Evolutionary conservation across 176 grass and related monocot species (phyloP).

Genomic region (Carex myosuroides): DNA sequence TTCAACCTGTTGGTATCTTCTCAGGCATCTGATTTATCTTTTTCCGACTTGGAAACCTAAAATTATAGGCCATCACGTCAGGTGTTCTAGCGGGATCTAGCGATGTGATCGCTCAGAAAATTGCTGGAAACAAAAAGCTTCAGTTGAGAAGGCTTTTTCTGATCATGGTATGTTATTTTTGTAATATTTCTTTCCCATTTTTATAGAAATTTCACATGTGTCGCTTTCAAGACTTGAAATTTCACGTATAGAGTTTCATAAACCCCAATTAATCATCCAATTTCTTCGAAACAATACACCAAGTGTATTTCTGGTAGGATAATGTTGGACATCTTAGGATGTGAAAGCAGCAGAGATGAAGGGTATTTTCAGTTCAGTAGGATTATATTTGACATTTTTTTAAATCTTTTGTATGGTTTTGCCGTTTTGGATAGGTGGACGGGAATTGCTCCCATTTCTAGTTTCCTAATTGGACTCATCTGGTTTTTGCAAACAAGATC

Average conservation of each 20-base stretch:
- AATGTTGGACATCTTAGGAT: not conserved
- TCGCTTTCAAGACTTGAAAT: not conserved
- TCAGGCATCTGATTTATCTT: not conserved
- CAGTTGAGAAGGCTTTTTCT: constrained; percentile 62
- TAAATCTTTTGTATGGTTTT: not conserved
- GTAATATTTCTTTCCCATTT: not conserved
- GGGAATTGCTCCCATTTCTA: not conserved
- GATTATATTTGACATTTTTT: not conserved
- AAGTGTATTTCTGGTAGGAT: not conserved
- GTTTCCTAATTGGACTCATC: not conserved
- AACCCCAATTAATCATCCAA: not conserved
- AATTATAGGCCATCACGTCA: constrained; percentile 46
- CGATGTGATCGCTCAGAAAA: constrained; percentile 64
- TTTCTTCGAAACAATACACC: not conserved
- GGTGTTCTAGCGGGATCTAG: constrained; percentile 68
- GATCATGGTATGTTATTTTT: constrained; percentile 37
- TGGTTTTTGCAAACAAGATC: not conserved
- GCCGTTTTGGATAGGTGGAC: not conserved
- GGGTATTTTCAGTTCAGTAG: not conserved
- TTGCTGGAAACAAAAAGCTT: constrained; percentile 49
- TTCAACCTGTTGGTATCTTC: not conserved
- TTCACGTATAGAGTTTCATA: not conserved
- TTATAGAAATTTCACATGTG: not conserved
- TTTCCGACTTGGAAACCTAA: not conserved
- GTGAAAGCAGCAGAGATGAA: not conserved